A percentile compares a stretch with the other conserved stretches of the same genome.
These are phyloP conservation scores for Hypsizygus marmoreus DNA, from an alignment of 768 basidiomycete genomes.

Conservation along the genomic window DNA sequence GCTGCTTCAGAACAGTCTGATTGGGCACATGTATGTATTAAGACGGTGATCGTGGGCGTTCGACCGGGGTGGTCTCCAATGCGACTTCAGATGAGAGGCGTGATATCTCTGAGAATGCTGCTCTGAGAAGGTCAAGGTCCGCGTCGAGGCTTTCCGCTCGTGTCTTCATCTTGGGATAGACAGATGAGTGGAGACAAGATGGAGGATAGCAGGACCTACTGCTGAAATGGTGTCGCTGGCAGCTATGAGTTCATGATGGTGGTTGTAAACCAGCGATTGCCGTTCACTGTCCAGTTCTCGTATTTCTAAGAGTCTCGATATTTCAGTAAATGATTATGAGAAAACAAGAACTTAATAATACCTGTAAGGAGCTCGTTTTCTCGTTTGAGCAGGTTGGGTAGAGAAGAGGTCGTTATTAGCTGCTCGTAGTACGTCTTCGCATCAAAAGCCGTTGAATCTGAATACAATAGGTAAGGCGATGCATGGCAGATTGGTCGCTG, in stretches of 20 bases:
- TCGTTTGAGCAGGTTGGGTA: constrained; percentile 70
- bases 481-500: no score
- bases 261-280: constrained; percentile 91
- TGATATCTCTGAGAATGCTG: constrained; percentile 86
- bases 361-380: constrained; percentile 84
- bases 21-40: not conserved
- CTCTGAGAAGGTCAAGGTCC: constrained; percentile 79
- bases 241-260: constrained; percentile 93
- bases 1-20: no score
- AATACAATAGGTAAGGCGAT: not conserved
- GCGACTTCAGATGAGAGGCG: constrained; percentile 71
- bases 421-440: constrained; percentile 85
- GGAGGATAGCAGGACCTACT: constrained; percentile 41
- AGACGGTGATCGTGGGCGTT: constrained; percentile 1
- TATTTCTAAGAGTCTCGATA: constrained; percentile 60
- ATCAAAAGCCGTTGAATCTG: constrained; percentile 83
- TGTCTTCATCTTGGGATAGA: constrained; percentile 77
- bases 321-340: not conserved
- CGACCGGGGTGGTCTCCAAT: constrained; percentile 37
- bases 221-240: constrained; percentile 90
- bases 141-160: constrained; percentile 84
- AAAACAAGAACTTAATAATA: constrained; percentile 21
- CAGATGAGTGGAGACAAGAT: not conserved
- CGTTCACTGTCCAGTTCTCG: constrained; percentile 84
- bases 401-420: constrained; percentile 77